A percentile compares a stretch with the other conserved stretches of the same genome.
These are phyloP conservation scores for Hyphodiscus hymeniophilus DNA, from an alignment of 495 filamentous ascomycete genomes.

Conservation along the genomic window DNA sequence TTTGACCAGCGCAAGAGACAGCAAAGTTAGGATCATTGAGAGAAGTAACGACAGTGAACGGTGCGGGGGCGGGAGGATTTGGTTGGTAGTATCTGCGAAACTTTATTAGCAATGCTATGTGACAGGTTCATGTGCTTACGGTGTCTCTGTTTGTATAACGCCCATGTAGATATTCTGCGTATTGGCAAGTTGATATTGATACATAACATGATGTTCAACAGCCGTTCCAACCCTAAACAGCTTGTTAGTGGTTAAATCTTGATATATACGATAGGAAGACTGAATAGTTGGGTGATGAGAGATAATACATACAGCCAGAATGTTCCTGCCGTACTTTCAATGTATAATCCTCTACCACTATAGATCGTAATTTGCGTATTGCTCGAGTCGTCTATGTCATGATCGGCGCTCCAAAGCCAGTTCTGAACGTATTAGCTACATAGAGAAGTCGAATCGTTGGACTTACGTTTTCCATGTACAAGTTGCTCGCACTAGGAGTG, in stretches of 20 bases:
- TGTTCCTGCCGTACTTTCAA: slow-evolving; percentile 42
- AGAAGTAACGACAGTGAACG: slow-evolving; percentile 39
- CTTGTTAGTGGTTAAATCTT: slow-evolving; percentile 12
- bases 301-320: slow-evolving; percentile 39
- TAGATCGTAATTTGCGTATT: slow-evolving; percentile 59
- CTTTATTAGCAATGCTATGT: slow-evolving; percentile 22
- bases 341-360: slow-evolving; percentile 31
- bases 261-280: slow-evolving; percentile 42
- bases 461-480: slow-evolving; percentile 49
- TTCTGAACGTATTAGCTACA: slow-evolving; percentile 43
- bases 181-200: slow-evolving; percentile 71
- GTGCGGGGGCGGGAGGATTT: slow-evolving; percentile 48
- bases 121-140: slow-evolving; percentile 39
- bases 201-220: slow-evolving; percentile 68
- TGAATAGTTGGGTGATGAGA: slow-evolving; percentile 16
- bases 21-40: slow-evolving; percentile 38
- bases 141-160: slow-evolving; percentile 79
- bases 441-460: not conserved
- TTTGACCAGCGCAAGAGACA: slow-evolving; percentile 40
- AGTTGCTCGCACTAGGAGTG: slow-evolving; percentile 30
- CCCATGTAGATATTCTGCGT: slow-evolving; percentile 65
- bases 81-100: slow-evolving; percentile 49
- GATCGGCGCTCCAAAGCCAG: slow-evolving; percentile 52
- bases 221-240: slow-evolving; percentile 58
- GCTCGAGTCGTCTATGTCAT: slow-evolving; percentile 40